Percentiles rank a stretch among this genome's conserved stretches.
Conservation (phyloP, 2,329 filamentous ascomycete genomes). For the Sporothrix euskadiensis region DNA sequence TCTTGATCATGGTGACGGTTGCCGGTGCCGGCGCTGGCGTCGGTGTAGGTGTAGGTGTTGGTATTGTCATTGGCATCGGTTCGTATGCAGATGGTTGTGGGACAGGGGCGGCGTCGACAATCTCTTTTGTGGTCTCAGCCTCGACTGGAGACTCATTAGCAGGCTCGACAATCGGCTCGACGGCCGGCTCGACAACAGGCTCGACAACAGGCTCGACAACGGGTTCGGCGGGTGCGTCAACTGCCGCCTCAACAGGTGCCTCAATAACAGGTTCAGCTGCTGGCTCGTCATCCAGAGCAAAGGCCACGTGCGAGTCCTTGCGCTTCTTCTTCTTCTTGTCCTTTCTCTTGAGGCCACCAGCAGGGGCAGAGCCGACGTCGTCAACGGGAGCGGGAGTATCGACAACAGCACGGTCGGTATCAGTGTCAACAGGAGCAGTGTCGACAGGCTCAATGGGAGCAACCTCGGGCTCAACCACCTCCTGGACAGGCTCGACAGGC, state of each 20-base stretch:
- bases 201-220: background rate
- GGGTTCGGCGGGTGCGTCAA: background rate
- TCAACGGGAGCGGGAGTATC: background rate
- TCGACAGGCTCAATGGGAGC: background rate
- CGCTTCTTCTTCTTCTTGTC: slow-evolving; percentile 26
- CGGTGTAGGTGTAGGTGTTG: background rate
- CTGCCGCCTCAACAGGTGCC: background rate
- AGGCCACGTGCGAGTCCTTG: slow-evolving; percentile 26
- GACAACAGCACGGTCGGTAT: too few species aligned
- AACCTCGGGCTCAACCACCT: background rate
- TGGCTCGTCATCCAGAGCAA: slow-evolving; percentile 19
- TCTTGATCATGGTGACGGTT: background rate
- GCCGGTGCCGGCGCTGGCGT: background rate
- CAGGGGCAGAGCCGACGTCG: background rate
- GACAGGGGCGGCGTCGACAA: background rate
- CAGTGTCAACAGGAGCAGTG: background rate
- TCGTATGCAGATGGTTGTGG: background rate
- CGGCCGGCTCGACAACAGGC: background rate
- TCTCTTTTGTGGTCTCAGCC: background rate
- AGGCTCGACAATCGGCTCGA: background rate
- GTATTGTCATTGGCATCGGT: background rate
- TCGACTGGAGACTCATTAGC: background rate
- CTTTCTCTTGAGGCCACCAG: slow-evolving; percentile 8
- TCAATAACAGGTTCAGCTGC: background rate
- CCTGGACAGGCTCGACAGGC: background rate